Percentiles rank a stretch among this genome's conserved stretches.
phyloP scores from a whole-genome alignment of 768 basidiomycete genomes.

The Tremella mesenterica region DNA sequence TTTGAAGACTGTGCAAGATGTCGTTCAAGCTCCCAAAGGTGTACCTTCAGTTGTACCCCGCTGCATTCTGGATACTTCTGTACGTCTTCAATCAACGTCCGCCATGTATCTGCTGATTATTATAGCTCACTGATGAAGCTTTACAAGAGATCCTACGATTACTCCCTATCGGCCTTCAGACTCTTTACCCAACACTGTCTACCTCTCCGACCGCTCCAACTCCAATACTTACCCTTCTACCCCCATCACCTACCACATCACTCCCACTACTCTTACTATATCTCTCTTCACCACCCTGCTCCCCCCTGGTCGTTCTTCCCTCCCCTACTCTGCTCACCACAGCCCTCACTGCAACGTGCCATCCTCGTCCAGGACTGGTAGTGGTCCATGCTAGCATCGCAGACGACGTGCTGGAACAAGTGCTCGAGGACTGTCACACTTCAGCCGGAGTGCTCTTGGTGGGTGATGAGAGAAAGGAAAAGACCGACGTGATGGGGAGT shows the following conservation, averaged over 20 bases:
- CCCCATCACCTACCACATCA: slow-evolving; percentile 47
- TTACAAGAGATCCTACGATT: slow-evolving; percentile 20
- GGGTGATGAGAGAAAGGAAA: slow-evolving; percentile 50
- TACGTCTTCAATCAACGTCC: not conserved
- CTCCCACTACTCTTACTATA: slow-evolving; percentile 43
- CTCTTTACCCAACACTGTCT: slow-evolving; percentile 67
- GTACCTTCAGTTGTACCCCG: slow-evolving; percentile 5
- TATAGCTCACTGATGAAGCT: slow-evolving; percentile 47
- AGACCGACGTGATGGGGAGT: slow-evolving; percentile 50
- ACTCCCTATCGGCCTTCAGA: slow-evolving; percentile 40
- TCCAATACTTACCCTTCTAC: slow-evolving; percentile 57
- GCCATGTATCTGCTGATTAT: not conserved
- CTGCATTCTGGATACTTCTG: slow-evolving; percentile 26
- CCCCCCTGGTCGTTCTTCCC: slow-evolving; percentile 47
- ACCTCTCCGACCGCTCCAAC: slow-evolving; percentile 53
- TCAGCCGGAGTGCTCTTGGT: slow-evolving; percentile 66
- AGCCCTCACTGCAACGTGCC: slow-evolving; percentile 22
- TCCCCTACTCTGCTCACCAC: slow-evolving; percentile 59
- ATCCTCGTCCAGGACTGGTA: slow-evolving; percentile 24
- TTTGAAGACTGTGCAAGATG: slow-evolving; percentile 33
- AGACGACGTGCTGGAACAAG: slow-evolving; percentile 53
- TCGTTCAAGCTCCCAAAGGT: slow-evolving; percentile 13
- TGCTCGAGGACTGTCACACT: slow-evolving; percentile 55
- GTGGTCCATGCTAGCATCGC: slow-evolving; percentile 18
- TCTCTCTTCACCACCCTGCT: slow-evolving; percentile 14